A percentile compares a stretch with the other conserved stretches of the same genome.
These are phyloP conservation scores for Stellera chamaejasme DNA, from an alignment of 345 rosid species.

Conservation along the genomic window DNA sequence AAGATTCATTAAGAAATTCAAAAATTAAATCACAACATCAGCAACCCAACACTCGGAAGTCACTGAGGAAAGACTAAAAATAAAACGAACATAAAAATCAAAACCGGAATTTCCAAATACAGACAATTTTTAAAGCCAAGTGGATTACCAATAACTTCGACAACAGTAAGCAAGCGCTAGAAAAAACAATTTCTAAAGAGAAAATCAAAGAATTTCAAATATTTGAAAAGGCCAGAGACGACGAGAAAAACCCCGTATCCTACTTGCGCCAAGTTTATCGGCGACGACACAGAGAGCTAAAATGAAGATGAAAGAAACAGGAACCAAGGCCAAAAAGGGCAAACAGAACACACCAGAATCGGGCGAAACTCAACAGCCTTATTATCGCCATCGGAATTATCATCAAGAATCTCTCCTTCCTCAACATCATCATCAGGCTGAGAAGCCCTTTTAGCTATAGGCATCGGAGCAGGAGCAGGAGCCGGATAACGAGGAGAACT, in stretches of 20 bases:
- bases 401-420: slow-evolving; percentile 98
- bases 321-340: slow-evolving; percentile 12
- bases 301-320: slow-evolving; percentile 4
- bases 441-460: slow-evolving; percentile 12
- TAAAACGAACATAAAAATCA: background rate
- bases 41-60: slow-evolving; percentile 13
- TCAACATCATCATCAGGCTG: slow-evolving; percentile 66
- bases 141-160: background rate
- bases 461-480: slow-evolving; percentile 17
- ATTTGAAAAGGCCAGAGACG: no score
- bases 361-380: slow-evolving; percentile 23
- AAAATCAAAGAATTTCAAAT: no score
- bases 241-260: no score
- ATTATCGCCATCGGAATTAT: slow-evolving; percentile 26
- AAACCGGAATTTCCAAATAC: background rate
- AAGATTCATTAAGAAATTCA: slow-evolving; percentile 23
- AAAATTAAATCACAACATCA: slow-evolving; percentile 11
- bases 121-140: no score
- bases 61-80: slow-evolving; percentile 18
- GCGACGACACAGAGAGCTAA: slow-evolving; percentile 23
- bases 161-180: no score
- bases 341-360: slow-evolving; percentile 64
- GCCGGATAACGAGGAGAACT: slow-evolving; percentile 14
- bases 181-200: no score
- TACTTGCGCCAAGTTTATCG: slow-evolving; percentile 13